Evolutionary conservation across 179 eudicot species (phyloP).

Genomic region (Heliamphora pulchella): DNA sequence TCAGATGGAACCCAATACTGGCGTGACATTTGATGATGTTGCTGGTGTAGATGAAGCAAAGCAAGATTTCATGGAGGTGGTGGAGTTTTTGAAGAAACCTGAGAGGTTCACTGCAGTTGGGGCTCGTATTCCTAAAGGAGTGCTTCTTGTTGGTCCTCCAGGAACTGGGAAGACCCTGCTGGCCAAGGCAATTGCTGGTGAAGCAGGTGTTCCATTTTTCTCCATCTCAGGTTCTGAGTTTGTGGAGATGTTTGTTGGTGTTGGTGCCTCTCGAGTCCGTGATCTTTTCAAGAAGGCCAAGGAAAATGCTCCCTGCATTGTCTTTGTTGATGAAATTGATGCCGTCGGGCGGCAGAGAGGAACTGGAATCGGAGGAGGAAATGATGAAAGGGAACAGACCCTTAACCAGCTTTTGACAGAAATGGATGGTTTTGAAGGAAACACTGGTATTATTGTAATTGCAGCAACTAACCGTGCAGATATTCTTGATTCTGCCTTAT

Average conservation of each 20-base stretch:
- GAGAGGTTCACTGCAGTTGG: slow-evolving; percentile 97
- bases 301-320: slow-evolving; percentile 97
- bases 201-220: slow-evolving; percentile 98
- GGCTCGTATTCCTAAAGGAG: slow-evolving; percentile 99
- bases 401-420: slow-evolving; percentile 94
- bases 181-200: slow-evolving; percentile 98
- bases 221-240: slow-evolving; percentile 98
- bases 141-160: slow-evolving; percentile 96
- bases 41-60: slow-evolving; percentile 99
- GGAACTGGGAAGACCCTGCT: slow-evolving; percentile 95
- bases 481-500: slow-evolving; percentile 88
- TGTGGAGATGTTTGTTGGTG: slow-evolving; percentile 99
- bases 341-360: slow-evolving; percentile 98
- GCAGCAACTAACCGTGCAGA: slow-evolving; percentile 98
- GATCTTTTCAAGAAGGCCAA: slow-evolving; percentile 97
- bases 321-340: slow-evolving; percentile 98
- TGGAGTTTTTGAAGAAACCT: slow-evolving; percentile 90
- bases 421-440: slow-evolving; percentile 99
- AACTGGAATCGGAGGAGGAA: slow-evolving; percentile 98
- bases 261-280: slow-evolving; percentile 98
- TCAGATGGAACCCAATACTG: slow-evolving; percentile 98
- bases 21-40: slow-evolving; percentile 93
- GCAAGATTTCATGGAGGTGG: slow-evolving; percentile 98
- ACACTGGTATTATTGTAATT: slow-evolving; percentile 86
- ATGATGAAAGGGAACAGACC: slow-evolving; percentile 96